These are phyloP conservation scores for Sporothrix brasiliensis DNA, from an alignment of 2,329 filamentous ascomycete species.

Conservation along the genomic window DNA sequence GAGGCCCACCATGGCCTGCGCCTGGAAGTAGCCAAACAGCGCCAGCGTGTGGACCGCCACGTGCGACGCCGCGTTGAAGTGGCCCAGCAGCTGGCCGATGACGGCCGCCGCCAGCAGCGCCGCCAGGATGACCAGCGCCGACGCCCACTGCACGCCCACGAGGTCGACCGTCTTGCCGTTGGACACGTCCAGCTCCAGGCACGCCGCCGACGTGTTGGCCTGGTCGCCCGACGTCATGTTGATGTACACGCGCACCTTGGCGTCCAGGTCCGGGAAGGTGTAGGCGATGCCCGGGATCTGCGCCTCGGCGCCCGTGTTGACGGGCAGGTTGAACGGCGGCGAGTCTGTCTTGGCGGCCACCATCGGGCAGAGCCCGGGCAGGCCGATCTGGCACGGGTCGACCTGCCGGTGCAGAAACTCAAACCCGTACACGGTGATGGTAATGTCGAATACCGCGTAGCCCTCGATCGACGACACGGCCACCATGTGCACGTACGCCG, in stretches of 20 bases:
- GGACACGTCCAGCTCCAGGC: constrained; percentile 76
- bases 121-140: constrained; percentile 75
- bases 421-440: constrained; percentile 75
- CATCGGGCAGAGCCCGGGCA: constrained; percentile 80
- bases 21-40: constrained; percentile 84
- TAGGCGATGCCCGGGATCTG: constrained; percentile 78
- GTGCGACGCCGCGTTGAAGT: constrained; percentile 84
- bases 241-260: constrained; percentile 73
- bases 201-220: constrained; percentile 65
- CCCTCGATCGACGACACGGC: constrained; percentile 74
- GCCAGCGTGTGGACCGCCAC: constrained; percentile 83
- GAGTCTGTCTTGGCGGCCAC: constrained; percentile 61
- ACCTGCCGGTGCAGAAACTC: constrained; percentile 62
- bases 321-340: constrained; percentile 60
- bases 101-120: constrained; percentile 77
- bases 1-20: constrained; percentile 81
- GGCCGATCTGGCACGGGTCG: constrained; percentile 67
- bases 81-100: constrained; percentile 76
- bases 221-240: constrained; percentile 57
- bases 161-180: constrained; percentile 85
- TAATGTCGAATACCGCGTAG: constrained; percentile 70
- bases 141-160: constrained; percentile 76
- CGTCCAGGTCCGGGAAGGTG: constrained; percentile 80
- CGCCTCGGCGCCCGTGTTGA: constrained; percentile 58
- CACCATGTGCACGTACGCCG: constrained; percentile 67